Conservation (phyloP, 106 monocot species). For the Acorus calamus region DNA sequence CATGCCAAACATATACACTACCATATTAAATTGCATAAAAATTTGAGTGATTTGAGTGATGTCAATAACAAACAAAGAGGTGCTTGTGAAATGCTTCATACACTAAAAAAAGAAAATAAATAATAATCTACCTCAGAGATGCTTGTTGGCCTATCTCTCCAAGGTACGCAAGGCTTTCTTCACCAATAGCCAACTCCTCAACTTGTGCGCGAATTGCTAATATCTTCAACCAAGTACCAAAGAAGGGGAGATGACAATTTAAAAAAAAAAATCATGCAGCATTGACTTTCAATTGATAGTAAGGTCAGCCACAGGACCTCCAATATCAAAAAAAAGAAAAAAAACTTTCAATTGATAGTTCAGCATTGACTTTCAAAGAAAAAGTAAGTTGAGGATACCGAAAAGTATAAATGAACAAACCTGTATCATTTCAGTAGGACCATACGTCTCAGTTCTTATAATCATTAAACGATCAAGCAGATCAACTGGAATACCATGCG, state of each 20-base stretch:
- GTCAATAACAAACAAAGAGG: no score
- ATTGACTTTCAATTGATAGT: no score
- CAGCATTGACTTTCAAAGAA: no score
- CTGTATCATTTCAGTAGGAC: conserved; percentile 97
- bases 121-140: conserved; percentile 53
- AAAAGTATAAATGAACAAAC: conserved; percentile 17
- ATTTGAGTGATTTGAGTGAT: no score
- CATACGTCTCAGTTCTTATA: conserved; percentile 86
- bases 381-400: no score
- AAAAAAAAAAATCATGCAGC: background rate
- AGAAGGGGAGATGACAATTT: background rate
- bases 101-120: no score
- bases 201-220: conserved; percentile 91
- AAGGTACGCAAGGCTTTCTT: conserved; percentile 91
- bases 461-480: conserved; percentile 89
- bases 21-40: no score
- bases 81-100: no score
- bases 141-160: conserved; percentile 91
- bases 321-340: background rate
- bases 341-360: background rate
- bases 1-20: no score
- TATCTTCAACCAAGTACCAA: conserved; percentile 35
- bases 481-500: conserved; percentile 94
- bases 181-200: conserved; percentile 84
- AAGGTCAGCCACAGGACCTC: no score